Percentiles rank a stretch among this genome's conserved stretches.
Evolutionary conservation across 2,329 filamentous ascomycete species (phyloP).

Genomic region (Diplodia sapinea): DNA sequence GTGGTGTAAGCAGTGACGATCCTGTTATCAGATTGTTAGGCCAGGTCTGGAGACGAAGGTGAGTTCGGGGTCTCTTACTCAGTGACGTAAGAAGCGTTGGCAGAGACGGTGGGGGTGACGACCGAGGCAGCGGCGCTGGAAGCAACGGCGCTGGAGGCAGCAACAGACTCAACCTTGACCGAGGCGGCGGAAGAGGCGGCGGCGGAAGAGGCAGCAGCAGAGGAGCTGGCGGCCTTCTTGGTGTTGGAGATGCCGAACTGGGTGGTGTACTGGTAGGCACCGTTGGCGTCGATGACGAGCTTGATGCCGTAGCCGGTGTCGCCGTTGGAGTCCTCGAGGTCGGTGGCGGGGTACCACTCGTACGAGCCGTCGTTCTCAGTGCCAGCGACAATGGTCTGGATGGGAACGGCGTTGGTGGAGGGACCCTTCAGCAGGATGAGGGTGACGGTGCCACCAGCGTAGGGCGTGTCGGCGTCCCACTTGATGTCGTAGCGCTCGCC

Average conservation of each 20-base stretch:
- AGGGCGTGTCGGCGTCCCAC: constrained; percentile 58
- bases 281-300: constrained; percentile 64
- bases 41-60: no score
- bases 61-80: constrained; percentile 25
- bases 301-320: constrained; percentile 64
- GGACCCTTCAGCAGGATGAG: constrained; percentile 66
- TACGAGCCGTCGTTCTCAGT: constrained; percentile 63
- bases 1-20: constrained; percentile 43
- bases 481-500: constrained; percentile 64
- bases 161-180: constrained; percentile 32
- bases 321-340: constrained; percentile 52
- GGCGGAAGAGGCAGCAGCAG: constrained; percentile 34
- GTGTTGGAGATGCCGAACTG: constrained; percentile 65
- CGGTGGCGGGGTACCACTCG: constrained; percentile 59
- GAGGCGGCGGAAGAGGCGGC: constrained; percentile 31
- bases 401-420: constrained; percentile 58
- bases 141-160: background rate
- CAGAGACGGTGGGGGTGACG: constrained; percentile 35
- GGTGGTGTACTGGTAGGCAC: constrained; percentile 66
- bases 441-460: constrained; percentile 55
- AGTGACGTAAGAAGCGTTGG: constrained; percentile 41
- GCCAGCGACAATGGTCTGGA: constrained; percentile 55
- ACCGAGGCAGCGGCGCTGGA: constrained; percentile 25
- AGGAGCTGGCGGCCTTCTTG: constrained; percentile 33
- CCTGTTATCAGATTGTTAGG: background rate